phyloP scores from a whole-genome alignment of 2,329 filamentous ascomycete genomes.

The Claviceps sp. region DNA sequence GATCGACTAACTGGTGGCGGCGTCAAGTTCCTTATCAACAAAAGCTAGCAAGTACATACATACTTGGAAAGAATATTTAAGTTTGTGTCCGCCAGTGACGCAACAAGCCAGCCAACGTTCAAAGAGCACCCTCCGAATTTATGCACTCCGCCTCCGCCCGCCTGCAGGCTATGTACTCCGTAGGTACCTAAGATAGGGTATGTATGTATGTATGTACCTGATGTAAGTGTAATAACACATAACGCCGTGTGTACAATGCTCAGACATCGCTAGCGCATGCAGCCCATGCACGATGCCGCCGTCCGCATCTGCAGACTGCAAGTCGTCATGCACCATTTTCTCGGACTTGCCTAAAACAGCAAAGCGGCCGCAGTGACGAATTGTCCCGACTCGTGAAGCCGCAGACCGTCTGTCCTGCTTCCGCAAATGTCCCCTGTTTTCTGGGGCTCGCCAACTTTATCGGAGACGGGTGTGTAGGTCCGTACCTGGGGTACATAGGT shows the following conservation, averaged over 20 bases:
- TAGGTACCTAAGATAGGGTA: no score
- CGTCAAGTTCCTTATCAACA: background rate
- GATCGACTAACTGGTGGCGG: background rate
- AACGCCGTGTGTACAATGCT: background rate
- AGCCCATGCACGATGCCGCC: conserved; percentile 7
- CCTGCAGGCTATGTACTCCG: no score
- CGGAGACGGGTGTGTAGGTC: no score
- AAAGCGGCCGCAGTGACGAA: background rate
- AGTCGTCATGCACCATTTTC: background rate
- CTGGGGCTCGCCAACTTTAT: no score
- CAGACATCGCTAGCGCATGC: background rate
- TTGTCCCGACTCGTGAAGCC: background rate
- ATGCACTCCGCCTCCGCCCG: conserved; percentile 1
- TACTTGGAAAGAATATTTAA: no score
- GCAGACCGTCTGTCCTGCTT: no score
- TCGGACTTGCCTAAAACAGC: conserved; percentile 12
- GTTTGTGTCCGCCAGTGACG: background rate
- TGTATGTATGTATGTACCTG: no score
- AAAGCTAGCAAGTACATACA: background rate
- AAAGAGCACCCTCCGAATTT: no score
- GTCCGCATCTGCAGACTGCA: conserved; percentile 5
- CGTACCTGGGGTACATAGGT: no score
- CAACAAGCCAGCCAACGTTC: background rate
- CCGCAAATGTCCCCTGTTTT: no score
- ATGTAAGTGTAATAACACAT: no score